A percentile compares a stretch with the other conserved stretches of the same genome.
Evolutionary conservation across 768 basidiomycete genomes (phyloP).

Genomic region (Rhodocollybia butyracea): DNA sequence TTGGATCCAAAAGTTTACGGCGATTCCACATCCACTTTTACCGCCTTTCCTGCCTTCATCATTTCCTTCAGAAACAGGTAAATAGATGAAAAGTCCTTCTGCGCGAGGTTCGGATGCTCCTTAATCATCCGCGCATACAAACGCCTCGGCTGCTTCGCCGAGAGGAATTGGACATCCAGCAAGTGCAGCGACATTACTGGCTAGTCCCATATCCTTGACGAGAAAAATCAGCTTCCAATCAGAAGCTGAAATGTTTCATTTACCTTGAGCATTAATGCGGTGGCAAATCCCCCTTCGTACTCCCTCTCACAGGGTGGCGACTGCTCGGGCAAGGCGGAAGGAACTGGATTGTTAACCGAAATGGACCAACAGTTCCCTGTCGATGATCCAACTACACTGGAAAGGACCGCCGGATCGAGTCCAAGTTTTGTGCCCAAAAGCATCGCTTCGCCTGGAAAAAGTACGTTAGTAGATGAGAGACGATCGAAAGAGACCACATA

Average conservation of each 20-base stretch:
- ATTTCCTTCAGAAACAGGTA: conserved; percentile 55
- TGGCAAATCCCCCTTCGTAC: conserved; percentile 86
- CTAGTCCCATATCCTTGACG: conserved; percentile 82
- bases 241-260: not conserved
- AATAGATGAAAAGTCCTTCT: conserved; percentile 79
- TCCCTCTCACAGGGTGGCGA: conserved; percentile 80
- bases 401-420: conserved; percentile 69
- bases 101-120: conserved; percentile 55
- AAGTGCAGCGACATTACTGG: conserved; percentile 55
- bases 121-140: conserved; percentile 60
- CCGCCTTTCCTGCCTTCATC: not conserved
- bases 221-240: conserved; percentile 1
- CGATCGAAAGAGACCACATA: too few species aligned
- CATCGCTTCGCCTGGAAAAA: conserved; percentile 96
- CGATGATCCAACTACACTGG: conserved; percentile 81
- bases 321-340: conserved; percentile 62
- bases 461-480: too few species aligned
- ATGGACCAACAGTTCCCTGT: conserved; percentile 84
- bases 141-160: conserved; percentile 55
- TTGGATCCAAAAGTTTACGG: not conserved
- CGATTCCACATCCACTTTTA: not conserved
- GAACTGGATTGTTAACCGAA: conserved; percentile 86
- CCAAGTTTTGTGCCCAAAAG: conserved; percentile 81
- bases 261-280: conserved; percentile 81
- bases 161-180: conserved; percentile 56